Evolutionary conservation across 805 yeast genomes (phyloP), one percentile per base, ranked within the genome.

Genomic region (Peterozyma toletana): DNA sequence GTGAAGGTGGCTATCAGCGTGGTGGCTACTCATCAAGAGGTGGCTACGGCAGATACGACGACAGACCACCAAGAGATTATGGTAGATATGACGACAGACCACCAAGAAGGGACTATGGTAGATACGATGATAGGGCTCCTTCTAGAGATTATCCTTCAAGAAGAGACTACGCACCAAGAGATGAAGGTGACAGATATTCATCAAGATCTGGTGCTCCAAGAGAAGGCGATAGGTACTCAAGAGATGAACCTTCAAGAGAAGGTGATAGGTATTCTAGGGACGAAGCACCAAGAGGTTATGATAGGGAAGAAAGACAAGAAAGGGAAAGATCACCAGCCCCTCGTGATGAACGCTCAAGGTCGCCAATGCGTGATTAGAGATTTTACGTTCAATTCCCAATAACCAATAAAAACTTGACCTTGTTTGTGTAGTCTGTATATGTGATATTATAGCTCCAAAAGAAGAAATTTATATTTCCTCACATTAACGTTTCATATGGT

Each of bases 331-430:
- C 39, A 29, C 42, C 43, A 11, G 35, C 21, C 16, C 27, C 27
- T 21, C 45, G 42, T 33, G 51, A 46, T 38, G 27, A 21, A 21
- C 45, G 55, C 38, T 56, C 62, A 13, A 57, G 62, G 56, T 54
- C 59, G 16, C 63, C 63, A 49, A 49, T 49, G 44, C 54, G 59
- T 47, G 56, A 55, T 39, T 49, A 43, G 27, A 21, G 4, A 5
- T 21, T 5, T 21, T 21, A 7, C 4, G 27, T 5, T 21, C 27
- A 21, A 21, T 5, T 21, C 7, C 27, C 27, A 21, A 21, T 21
- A 21, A 21, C 4, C 27, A 21, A 4, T 21, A 7, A 21, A 21
- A 21, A 21, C 27, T 21, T 7, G 7, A 21, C 27, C 27, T 21
- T 21, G 27, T 21, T 21, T 21, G 27, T 21, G 27, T 21, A 21